Evolutionary conservation across 2,329 filamentous ascomycete genomes (phyloP).

Genomic region (Dothiorella sarmentorum): DNA sequence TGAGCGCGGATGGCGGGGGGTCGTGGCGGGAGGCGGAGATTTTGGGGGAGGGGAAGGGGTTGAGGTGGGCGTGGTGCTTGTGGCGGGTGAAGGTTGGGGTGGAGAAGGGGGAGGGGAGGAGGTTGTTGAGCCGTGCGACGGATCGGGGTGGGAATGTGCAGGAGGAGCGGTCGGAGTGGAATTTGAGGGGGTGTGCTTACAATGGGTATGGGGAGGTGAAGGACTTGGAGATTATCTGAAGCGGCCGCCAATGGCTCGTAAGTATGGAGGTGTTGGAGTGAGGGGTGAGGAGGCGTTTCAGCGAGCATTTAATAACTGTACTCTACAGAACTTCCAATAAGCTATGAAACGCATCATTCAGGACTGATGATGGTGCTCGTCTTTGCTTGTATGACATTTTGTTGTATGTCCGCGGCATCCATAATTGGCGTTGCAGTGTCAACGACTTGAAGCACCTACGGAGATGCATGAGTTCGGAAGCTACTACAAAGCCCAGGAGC

Average conservation of each 20-base stretch:
- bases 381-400: too few species aligned
- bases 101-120: conserved; percentile 40
- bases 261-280: too few species aligned
- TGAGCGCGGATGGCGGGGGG: conserved; percentile 47
- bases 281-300: too few species aligned
- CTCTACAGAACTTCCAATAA: too few species aligned
- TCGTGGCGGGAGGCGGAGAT: conserved; percentile 51
- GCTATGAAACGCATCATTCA: too few species aligned
- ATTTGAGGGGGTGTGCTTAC: conserved; percentile 58
- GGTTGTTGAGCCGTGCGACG: conserved; percentile 53
- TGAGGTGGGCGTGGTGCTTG: conserved; percentile 57
- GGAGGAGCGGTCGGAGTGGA: conserved; percentile 51
- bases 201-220: conserved; percentile 57
- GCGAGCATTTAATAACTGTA: too few species aligned
- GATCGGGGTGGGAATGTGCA: conserved; percentile 54
- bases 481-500: too few species aligned
- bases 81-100: conserved; percentile 49
- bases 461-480: too few species aligned
- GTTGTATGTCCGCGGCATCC: too few species aligned
- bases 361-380: too few species aligned
- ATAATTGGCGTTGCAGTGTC: too few species aligned
- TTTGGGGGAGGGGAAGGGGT: conserved; percentile 24
- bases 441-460: too few species aligned
- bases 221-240: conserved; percentile 44
- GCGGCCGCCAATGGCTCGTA: neutral